Evolutionary conservation across 148 eudicot genomes (phyloP), one percentile per base, ranked within the genome.

Genomic region (Camellia granthamiana): DNA sequence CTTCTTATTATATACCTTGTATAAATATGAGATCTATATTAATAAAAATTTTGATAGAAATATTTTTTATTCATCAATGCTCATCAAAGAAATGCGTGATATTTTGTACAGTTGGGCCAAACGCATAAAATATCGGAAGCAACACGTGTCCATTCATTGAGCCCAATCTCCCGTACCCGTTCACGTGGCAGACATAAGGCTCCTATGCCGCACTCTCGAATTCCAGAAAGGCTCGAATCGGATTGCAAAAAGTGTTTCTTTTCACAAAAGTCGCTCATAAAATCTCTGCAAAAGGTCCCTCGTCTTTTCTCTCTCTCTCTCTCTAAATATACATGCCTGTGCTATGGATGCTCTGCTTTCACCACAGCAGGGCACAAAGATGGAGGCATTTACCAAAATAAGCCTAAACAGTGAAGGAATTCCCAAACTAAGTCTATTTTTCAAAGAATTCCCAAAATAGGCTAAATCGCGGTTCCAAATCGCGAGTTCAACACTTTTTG

Each of bases 181-280:
- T 84, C 87, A 87, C 87, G 89, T 87, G 89, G 85, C 85, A 82
- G 42, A 12, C 82, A 62, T 3, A 72, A 51, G n/a, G 42, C 73
- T 67, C 68, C 52, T 2, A 51, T 75, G 61, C 70, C 72, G 62
- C 38, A 30, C 38, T 76, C 81, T 84, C 30, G 86, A 75, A 59
- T n/a, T 30, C 55, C 77, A 59, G 60, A 82, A 77, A 58, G 66
- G 66, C 74, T 80, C 79, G 55, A 65, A 72, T 80, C 58, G 12
- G 15, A 2, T 58, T 3, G 61, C 61, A 58, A 58, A 58, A 7
- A 58, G 16, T 58, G 38, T 58, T 11, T 3, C 12, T 58, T 58
- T 11, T 10, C 61, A 14, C 2, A 43, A 30, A 30, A 30, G 38
- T 30, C 38, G 38, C 38, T 30, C 38, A 30, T 30, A 30, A 30